Evolutionary conservation across 2,329 filamentous ascomycete genomes (phyloP).

Genomic region (Xylariaceae sp.): DNA sequence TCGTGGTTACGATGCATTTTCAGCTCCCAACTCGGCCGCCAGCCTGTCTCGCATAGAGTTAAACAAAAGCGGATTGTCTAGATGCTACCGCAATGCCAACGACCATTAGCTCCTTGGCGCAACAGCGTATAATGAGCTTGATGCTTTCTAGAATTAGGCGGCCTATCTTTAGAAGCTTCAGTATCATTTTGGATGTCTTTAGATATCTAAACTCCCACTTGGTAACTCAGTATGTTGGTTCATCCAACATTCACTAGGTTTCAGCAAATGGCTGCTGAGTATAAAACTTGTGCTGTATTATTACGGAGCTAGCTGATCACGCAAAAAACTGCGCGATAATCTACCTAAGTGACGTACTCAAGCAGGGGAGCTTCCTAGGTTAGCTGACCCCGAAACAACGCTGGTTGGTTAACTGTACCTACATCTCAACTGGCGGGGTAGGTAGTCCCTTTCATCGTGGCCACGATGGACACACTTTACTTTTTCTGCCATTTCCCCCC

Average conservation of each 20-base stretch:
- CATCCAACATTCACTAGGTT: too few relatives aligned
- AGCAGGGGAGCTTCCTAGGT: constrained; percentile 3
- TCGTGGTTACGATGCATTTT: constrained; percentile 8
- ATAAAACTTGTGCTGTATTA: too few relatives aligned
- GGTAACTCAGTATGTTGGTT: too few relatives aligned
- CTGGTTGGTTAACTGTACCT: constrained; percentile 1
- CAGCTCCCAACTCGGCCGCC: background rate
- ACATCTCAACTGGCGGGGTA: constrained; percentile 15
- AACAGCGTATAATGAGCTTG: background rate
- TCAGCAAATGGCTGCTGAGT: too few relatives aligned
- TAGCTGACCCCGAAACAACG: background rate
- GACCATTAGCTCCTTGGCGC: background rate
- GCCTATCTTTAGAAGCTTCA: too few relatives aligned
- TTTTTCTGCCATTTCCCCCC: background rate
- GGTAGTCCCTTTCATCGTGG: background rate
- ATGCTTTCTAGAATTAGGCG: too few relatives aligned
- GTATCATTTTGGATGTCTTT: background rate
- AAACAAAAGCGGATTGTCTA: background rate
- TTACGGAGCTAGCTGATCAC: too few relatives aligned
- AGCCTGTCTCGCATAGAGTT: background rate
- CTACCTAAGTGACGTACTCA: background rate
- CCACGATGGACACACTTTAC: background rate
- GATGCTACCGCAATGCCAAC: background rate
- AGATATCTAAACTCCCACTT: too few relatives aligned
- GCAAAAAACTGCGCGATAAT: too few relatives aligned